A percentile compares a stretch with the other conserved stretches of the same genome.
These are phyloP conservation scores for Lasiodiplodia hormozganensis DNA, from an alignment of 2,329 filamentous ascomycete genomes.

Conservation along the genomic window DNA sequence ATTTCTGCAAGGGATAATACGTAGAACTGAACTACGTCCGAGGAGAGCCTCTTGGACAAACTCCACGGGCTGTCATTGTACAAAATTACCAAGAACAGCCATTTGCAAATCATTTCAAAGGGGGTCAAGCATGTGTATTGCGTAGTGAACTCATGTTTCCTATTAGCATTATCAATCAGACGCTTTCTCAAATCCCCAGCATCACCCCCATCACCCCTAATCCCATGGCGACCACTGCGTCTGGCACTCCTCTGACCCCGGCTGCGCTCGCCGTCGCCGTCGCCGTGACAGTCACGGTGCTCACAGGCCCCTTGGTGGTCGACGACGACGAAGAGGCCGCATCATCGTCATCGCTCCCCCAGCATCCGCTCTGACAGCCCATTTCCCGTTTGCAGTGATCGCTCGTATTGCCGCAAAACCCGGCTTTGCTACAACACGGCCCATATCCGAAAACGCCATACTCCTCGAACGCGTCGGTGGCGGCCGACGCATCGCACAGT, in stretches of 20 bases:
- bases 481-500: conserved; percentile 6
- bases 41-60: too few species aligned
- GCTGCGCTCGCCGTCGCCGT: conserved; percentile 4
- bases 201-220: background rate
- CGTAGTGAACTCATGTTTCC: background rate
- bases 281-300: conserved; percentile 8
- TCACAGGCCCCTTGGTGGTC: background rate
- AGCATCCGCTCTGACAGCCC: conserved; percentile 27
- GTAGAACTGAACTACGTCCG: too few species aligned
- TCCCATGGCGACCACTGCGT: background rate
- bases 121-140: too few species aligned
- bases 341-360: conserved; percentile 1
- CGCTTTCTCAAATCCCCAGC: background rate
- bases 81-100: too few species aligned
- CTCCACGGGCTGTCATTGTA: too few species aligned
- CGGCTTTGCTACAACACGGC: conserved; percentile 18
- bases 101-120: too few species aligned
- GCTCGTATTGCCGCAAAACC: conserved; percentile 25
- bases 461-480: conserved; percentile 1
- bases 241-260: background rate
- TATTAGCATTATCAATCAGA: background rate
- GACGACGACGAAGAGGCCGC: background rate
- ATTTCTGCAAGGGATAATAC: too few species aligned
- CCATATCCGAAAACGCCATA: conserved; percentile 22
- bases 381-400: conserved; percentile 1